Conservation (phyloP, 2,329 filamentous ascomycete species). For the Botrytis fabae region DNA sequence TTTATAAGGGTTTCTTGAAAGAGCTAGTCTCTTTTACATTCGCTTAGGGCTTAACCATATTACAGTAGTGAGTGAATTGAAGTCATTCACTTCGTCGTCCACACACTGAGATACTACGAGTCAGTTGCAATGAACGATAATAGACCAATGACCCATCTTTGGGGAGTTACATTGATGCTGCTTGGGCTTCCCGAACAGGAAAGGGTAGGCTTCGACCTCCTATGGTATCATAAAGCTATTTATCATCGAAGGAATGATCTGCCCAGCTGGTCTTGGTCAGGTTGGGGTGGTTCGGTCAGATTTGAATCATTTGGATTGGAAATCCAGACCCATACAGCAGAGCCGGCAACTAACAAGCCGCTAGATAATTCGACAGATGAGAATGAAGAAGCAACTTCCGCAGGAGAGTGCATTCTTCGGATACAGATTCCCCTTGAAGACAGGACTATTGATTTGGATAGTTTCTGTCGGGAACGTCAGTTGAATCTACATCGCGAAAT, state of each 20-base stretch:
- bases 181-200: background rate
- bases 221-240: background rate
- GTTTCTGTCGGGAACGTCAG: background rate
- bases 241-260: background rate
- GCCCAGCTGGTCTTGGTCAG: background rate
- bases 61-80: no score
- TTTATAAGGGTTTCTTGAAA: no score
- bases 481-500: background rate
- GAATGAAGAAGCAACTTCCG: background rate
- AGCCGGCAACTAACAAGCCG: background rate
- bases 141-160: background rate
- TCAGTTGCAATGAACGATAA: fast-evolving
- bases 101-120: background rate
- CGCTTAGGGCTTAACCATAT: no score
- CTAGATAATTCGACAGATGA: fast-evolving
- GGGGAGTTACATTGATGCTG: background rate
- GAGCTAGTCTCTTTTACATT: no score
- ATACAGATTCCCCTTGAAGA: background rate
- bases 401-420: background rate
- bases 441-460: background rate
- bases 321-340: background rate
- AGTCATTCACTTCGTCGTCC: no score
- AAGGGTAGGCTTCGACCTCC: fast-evolving
- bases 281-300: background rate
- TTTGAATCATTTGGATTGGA: background rate